Evolutionary conservation across 306 rosid genomes (phyloP), one percentile per base, ranked within the genome.

Genomic region (Boehmeria nivea): DNA sequence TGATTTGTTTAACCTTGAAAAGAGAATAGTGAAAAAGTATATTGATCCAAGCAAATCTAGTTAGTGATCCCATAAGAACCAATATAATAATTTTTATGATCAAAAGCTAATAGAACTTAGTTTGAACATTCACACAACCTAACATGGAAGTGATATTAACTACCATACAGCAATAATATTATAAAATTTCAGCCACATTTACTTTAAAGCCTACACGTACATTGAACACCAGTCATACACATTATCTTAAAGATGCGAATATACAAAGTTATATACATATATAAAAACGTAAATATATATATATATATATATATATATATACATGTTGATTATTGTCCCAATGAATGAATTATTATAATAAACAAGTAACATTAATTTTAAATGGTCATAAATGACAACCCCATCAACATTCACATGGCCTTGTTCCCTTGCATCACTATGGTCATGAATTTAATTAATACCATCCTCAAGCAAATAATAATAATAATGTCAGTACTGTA

Each of bases 371-470:
- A 68, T 43, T 47, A 75, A 73, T 73, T n/a, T n/a, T 60, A 68
- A 81, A 68, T 59, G 82, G 83, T 61, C 83, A 74, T 66, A 8
- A 80, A 70, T 37, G 65, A 68, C 59, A 68, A 54, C 74, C 74
- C 77, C 82, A 79, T 81, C 59, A 81, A 77, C 78, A 75, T 61
- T 73, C 97, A 89, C 97, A 83, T 86, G 97, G 81, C 54, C 67
- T 1, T 89, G 97, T 89, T 81, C 97, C 88, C 76, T 63, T 12
- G n/a, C 54, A 55, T 65, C 63, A 27, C 62, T 64, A 60, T 67
- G 68, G 27, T 75, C n/a, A n/a, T n/a, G 38, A 20, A 59, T 43
- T 66, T 64, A 46, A 21, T 73, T 48, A 72, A 57, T 20, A 63
- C 63, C 60, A 70, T n/a, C n/a, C n/a, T n/a, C 63, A 67, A 65